Conservation (phyloP, 768 basidiomycete species). For the Boletellus sp. region DNA sequence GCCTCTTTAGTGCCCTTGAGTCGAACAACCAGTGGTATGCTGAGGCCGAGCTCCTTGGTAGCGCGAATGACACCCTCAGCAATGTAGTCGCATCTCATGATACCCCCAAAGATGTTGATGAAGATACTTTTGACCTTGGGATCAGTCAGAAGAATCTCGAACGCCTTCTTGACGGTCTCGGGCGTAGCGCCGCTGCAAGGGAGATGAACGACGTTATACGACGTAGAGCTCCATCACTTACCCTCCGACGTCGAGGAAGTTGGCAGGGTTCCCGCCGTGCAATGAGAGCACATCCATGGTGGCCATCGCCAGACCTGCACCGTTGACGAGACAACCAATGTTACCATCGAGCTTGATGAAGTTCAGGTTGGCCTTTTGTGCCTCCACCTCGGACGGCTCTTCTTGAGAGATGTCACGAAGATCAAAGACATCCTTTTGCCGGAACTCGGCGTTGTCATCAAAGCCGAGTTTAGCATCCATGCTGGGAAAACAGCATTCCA, state of each 20-base stretch:
- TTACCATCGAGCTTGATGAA: slow-evolving; percentile 99
- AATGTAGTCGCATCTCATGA: slow-evolving; percentile 99
- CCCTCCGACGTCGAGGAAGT: slow-evolving; percentile 99
- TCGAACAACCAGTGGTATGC: slow-evolving; percentile 87
- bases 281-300: slow-evolving; percentile 99
- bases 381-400: slow-evolving; percentile 96
- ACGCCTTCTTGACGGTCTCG: slow-evolving; percentile 99
- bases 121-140: slow-evolving; percentile 97
- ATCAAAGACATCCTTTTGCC: slow-evolving; percentile 84
- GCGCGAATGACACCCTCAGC: slow-evolving; percentile 99
- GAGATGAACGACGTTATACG: background rate
- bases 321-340: slow-evolving; percentile 97
- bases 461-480: slow-evolving; percentile 99
- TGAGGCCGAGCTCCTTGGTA: slow-evolving; percentile 83
- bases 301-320: slow-evolving; percentile 98
- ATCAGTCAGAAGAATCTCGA: slow-evolving; percentile 88
- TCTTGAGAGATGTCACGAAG: slow-evolving; percentile 94
- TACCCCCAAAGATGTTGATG: slow-evolving; percentile 97
- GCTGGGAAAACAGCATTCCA: slow-evolving; percentile 39
- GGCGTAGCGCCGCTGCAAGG: slow-evolving; percentile 86
- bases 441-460: slow-evolving; percentile 98
- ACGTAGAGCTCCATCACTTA: slow-evolving; percentile 30
- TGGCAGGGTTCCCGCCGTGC: slow-evolving; percentile 95
- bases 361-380: slow-evolving; percentile 92
- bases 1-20: slow-evolving; percentile 96